Percentiles rank a stretch among this genome's conserved stretches.
Evolutionary conservation across 495 filamentous ascomycete genomes (phyloP).

Genomic region (Penicillium dipodomyicola): DNA sequence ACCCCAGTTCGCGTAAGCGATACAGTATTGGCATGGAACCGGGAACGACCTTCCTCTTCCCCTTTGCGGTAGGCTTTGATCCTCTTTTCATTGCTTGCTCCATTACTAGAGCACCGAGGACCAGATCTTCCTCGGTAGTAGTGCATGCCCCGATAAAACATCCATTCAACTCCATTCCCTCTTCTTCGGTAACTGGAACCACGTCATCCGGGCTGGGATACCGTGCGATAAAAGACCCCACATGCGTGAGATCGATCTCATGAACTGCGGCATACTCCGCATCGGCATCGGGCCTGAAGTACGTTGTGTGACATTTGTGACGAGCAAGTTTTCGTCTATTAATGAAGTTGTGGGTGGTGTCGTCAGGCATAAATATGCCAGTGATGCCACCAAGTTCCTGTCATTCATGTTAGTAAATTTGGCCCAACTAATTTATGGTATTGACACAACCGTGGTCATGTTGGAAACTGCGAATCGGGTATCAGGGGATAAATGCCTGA

Average conservation of each 20-base stretch:
- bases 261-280: conserved; percentile 34
- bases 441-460: conserved; percentile 39
- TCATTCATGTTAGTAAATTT: neutral
- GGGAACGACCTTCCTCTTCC: conserved; percentile 40
- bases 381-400: conserved; percentile 49
- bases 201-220: conserved; percentile 49
- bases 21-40: conserved; percentile 40
- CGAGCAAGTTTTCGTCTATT: conserved; percentile 26
- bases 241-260: conserved; percentile 38
- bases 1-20: conserved; percentile 31
- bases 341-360: conserved; percentile 34
- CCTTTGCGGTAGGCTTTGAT: conserved; percentile 25
- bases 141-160: conserved; percentile 53
- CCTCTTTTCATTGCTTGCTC: conserved; percentile 36
- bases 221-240: conserved; percentile 36
- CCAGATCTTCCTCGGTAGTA: conserved; percentile 47
- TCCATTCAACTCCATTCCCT: conserved; percentile 37
- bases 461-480: conserved; percentile 49
- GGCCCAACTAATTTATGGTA: neutral
- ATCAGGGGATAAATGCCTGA: conserved; percentile 38
- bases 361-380: conserved; percentile 42
- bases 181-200: conserved; percentile 35
- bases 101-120: conserved; percentile 40
- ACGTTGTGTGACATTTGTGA: conserved; percentile 31
- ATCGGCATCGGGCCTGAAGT: conserved; percentile 41